Evolutionary conservation across 2,329 filamentous ascomycete species (phyloP).

Genomic region (Alternaria solani): DNA sequence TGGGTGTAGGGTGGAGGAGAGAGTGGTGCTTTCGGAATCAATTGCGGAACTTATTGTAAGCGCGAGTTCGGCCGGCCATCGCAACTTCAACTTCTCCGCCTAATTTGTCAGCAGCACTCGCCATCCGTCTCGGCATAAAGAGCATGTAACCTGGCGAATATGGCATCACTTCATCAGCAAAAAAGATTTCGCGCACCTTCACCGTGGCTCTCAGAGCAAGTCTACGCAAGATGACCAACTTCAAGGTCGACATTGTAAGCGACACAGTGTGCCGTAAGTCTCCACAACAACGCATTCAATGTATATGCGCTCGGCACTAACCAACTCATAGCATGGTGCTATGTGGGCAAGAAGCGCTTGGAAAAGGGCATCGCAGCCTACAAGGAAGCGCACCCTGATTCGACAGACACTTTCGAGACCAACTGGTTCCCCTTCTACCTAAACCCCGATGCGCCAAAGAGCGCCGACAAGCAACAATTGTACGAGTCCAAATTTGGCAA

Average conservation of each 20-base stretch:
- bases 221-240: constrained; percentile 59
- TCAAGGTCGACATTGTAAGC: constrained; percentile 77
- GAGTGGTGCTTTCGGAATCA: background rate
- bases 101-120: constrained; percentile 37
- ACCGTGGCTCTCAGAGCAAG: constrained; percentile 47
- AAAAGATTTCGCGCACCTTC: constrained; percentile 19
- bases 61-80: constrained; percentile 7
- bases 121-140: constrained; percentile 19
- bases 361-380: constrained; percentile 74
- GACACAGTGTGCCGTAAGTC: constrained; percentile 79
- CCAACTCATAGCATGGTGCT: constrained; percentile 60
- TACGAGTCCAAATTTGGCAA: constrained; percentile 71
- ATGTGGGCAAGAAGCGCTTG: constrained; percentile 79
- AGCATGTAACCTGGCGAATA: background rate
- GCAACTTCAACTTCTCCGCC: background rate
- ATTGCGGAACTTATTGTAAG: constrained; percentile 9
- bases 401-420: constrained; percentile 73
- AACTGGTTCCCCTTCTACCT: constrained; percentile 84
- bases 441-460: constrained; percentile 68
- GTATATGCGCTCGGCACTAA: constrained; percentile 5
- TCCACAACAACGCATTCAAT: background rate
- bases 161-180: constrained; percentile 4
- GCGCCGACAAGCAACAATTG: constrained; percentile 63
- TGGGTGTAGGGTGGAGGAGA: background rate
- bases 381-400: constrained; percentile 66